Evolutionary conservation across 106 monocot genomes (phyloP), one percentile per base, ranked within the genome.

Genomic region (Dioscorea zingiberensis): DNA sequence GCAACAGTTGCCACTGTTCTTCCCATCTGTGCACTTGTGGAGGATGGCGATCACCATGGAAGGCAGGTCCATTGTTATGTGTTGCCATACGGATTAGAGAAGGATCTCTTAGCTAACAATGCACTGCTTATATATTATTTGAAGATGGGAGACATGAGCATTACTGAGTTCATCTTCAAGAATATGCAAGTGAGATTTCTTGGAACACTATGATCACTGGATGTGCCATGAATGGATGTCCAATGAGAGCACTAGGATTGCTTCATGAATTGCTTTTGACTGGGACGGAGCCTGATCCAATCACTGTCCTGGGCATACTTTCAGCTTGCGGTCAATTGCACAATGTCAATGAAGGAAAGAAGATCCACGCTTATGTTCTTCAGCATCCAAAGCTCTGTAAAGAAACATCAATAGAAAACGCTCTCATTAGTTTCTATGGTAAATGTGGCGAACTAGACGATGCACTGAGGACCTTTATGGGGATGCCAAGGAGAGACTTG

Each of bases 141-240:
- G 15, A 79, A 82, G 53, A 58, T 73, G 45, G 77, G 77, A 64
- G 87, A 92, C 26, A 56, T 77, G 66, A 59, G 51, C 10, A 64
- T 29, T 54, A 67, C 71, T 11, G 84, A 85, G n/a, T 63, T 21
- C 15, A 27, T 92, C 10, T 92, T 92, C 27, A 44, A 38, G 54
- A 67, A 48, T 4, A 79, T 77, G 87, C 3, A 59, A 27, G 48
- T 10, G 9, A 75, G 69, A 65, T 87, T 15, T 65, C 82, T 16
- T 92, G 87, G 87, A 92, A 92, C 72, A 75, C 84, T 22, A 15
- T 81, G 4, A 84, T 87, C 51, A 66, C 79, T 48, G 92, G 87
- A 13, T 87, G 74, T 60, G 79, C 65, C 29, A 64, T 74, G 62
- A 87, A 85, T 57, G 79, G 80, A 13, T 74, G 57, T 28, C 51